These are phyloP conservation scores for Salix koriyanagi DNA, from an alignment of 345 rosid genomes.

Conservation along the genomic window DNA sequence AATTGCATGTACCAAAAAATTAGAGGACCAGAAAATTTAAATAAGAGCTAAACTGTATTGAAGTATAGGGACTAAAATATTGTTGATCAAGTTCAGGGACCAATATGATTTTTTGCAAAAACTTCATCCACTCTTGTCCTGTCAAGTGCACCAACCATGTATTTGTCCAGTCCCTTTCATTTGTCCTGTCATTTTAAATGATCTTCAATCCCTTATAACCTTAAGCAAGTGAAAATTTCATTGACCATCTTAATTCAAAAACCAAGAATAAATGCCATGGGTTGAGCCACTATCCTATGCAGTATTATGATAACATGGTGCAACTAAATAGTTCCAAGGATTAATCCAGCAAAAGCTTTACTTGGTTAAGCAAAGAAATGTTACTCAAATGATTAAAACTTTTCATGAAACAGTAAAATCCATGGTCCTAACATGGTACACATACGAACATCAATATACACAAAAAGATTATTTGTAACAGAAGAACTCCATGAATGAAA, in stretches of 20 bases:
- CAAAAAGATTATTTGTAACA: not conserved
- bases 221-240: not conserved
- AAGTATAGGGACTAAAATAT: too few relatives aligned
- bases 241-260: not conserved
- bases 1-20: too few relatives aligned
- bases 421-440: not conserved
- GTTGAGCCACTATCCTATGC: not conserved
- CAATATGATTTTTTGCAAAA: too few relatives aligned
- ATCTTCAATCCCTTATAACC: not conserved
- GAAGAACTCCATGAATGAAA: not conserved
- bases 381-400: not conserved
- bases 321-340: not conserved
- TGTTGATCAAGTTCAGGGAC: too few relatives aligned
- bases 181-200: too few relatives aligned
- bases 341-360: not conserved
- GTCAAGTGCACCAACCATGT: too few relatives aligned
- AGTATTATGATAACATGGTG: not conserved
- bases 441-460: too few relatives aligned
- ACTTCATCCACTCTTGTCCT: too few relatives aligned
- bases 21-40: too few relatives aligned
- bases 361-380: not conserved
- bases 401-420: not conserved
- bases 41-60: too few relatives aligned
- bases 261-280: not conserved
- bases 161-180: too few relatives aligned